Percentiles rank a stretch among this genome's conserved stretches.
phyloP scores from a whole-genome alignment of 768 basidiomycete genomes.

The Strobilomyces dryophilus region DNA sequence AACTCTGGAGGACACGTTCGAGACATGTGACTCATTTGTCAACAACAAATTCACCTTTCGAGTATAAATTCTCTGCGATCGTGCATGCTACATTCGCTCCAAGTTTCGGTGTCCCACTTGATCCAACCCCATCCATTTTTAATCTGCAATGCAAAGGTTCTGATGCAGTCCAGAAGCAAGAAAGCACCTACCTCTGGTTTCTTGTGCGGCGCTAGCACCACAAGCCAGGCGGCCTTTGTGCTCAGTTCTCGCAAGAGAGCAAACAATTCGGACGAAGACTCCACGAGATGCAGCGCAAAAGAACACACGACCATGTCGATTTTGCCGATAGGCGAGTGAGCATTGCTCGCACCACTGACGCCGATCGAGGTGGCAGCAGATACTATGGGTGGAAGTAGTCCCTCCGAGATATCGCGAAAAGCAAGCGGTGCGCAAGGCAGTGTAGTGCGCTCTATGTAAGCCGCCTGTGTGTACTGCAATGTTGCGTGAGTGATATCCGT shows the following conservation, averaged over 20 bases:
- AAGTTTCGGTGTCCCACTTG: slow-evolving; percentile 53
- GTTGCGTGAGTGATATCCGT: slow-evolving; percentile 10
- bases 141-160: slow-evolving; percentile 36
- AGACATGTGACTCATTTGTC: neutral
- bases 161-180: neutral
- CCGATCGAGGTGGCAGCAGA: slow-evolving; percentile 13
- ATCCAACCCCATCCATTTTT: slow-evolving; percentile 66
- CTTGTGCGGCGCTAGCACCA: slow-evolving; percentile 72
- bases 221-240: slow-evolving; percentile 57
- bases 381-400: slow-evolving; percentile 39
- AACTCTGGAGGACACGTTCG: slow-evolving; percentile 13
- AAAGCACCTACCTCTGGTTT: slow-evolving; percentile 56
- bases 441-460: slow-evolving; percentile 52
- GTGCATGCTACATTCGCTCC: slow-evolving; percentile 40
- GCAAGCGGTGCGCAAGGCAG: slow-evolving; percentile 53
- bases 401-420: slow-evolving; percentile 61
- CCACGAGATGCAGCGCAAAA: slow-evolving; percentile 69
- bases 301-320: slow-evolving; percentile 69
- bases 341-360: neutral
- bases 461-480: slow-evolving; percentile 53
- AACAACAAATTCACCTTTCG: slow-evolving; percentile 37
- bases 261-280: slow-evolving; percentile 57
- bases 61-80: slow-evolving; percentile 41
- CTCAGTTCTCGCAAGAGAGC: slow-evolving; percentile 62
- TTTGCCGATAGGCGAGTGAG: slow-evolving; percentile 3